Percentiles rank a stretch among this genome's conserved stretches.
phyloP scores from a whole-genome alignment of 2,329 filamentous ascomycete genomes.

The Celoporthe dispersa region DNA sequence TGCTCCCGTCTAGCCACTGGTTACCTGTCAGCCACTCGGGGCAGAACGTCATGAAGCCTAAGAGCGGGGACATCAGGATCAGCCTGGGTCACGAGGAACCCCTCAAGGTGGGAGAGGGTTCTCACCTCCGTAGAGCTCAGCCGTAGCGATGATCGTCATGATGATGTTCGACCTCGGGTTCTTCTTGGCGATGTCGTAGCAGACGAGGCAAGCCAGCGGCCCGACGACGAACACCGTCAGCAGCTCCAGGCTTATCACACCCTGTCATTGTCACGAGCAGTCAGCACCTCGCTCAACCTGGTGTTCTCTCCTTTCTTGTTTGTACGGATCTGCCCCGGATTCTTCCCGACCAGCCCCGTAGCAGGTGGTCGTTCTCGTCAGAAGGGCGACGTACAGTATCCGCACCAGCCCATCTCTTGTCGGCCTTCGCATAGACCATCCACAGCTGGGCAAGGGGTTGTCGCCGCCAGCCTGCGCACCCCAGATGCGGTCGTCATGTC shows the following conservation, averaged over 20 bases:
- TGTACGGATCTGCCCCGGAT: not conserved
- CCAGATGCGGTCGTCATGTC: slow-evolving; percentile 53
- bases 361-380: not conserved
- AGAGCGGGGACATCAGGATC: not conserved
- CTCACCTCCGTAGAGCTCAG: slow-evolving; percentile 67
- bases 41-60: slow-evolving; percentile 73
- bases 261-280: slow-evolving; percentile 38
- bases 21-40: slow-evolving; percentile 70
- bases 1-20: slow-evolving; percentile 65
- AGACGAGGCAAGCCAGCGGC: slow-evolving; percentile 62
- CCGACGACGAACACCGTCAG: slow-evolving; percentile 68
- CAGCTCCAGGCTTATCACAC: slow-evolving; percentile 67
- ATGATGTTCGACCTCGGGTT: slow-evolving; percentile 61
- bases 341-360: not conserved
- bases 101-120: not conserved
- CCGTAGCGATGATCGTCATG: slow-evolving; percentile 68
- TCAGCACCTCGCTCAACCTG: slow-evolving; percentile 1
- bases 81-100: not conserved
- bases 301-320: not conserved
- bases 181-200: slow-evolving; percentile 61
- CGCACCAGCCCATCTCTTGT: slow-evolving; percentile 65
- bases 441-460: slow-evolving; percentile 62
- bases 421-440: slow-evolving; percentile 71
- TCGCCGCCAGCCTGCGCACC: slow-evolving; percentile 61
- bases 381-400: slow-evolving; percentile 52